These are phyloP conservation scores for Pyrenochaeta sp. DNA, from an alignment of 2,329 filamentous ascomycete genomes.

Conservation along the genomic window DNA sequence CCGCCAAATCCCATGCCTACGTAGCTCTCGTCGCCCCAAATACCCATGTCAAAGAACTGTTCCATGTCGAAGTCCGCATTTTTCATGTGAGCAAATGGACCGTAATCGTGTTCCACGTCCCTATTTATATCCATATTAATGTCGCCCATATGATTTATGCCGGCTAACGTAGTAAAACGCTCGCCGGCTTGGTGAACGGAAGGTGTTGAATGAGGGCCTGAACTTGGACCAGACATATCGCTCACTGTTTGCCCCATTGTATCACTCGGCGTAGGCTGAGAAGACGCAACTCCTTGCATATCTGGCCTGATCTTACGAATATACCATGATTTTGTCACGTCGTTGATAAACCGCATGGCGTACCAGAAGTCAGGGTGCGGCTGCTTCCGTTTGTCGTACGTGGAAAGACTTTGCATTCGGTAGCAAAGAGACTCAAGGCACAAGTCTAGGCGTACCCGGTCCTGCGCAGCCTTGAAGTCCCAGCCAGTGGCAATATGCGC, in stretches of 20 bases:
- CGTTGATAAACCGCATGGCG: conserved; percentile 41
- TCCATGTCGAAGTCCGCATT: conserved; percentile 44
- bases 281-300: not conserved
- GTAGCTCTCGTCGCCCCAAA: conserved; percentile 42
- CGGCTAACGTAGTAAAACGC: not conserved
- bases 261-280: conserved; percentile 2
- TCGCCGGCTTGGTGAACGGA: conserved; percentile 1
- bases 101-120: conserved; percentile 6
- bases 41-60: conserved; percentile 43
- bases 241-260: conserved; percentile 15
- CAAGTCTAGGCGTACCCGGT: conserved; percentile 40
- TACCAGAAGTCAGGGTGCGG: conserved; percentile 42
- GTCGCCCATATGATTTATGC: conserved; percentile 8
- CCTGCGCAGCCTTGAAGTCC: conserved; percentile 44
- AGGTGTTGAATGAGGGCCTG: conserved; percentile 6
- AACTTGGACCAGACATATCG: conserved; percentile 16
- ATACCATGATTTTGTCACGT: conserved; percentile 42
- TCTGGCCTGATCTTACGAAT: conserved; percentile 31
- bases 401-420: conserved; percentile 40
- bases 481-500: conserved; percentile 34
- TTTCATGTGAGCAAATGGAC: conserved; percentile 36
- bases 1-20: conserved; percentile 38
- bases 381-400: conserved; percentile 34
- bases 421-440: conserved; percentile 46
- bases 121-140: conserved; percentile 8